A percentile compares a stretch with the other conserved stretches of the same genome.
Conservation (phyloP, 2,329 filamentous ascomycete genomes). For the Phialophora chinensis region DNA sequence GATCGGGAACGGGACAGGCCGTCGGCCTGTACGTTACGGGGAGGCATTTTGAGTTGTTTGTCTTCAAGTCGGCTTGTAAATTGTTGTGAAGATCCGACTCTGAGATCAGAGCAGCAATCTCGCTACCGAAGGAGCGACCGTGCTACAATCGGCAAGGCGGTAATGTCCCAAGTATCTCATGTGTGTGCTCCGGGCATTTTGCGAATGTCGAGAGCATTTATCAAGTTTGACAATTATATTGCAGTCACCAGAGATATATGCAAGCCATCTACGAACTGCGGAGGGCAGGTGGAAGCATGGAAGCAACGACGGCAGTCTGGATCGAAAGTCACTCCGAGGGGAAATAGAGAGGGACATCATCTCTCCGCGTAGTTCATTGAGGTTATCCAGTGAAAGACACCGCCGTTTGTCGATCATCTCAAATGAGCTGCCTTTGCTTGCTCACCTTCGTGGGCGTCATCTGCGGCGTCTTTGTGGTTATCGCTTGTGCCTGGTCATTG, state of each 20-base stretch:
- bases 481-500: constrained; percentile 11
- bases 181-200: neutral
- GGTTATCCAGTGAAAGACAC: neutral
- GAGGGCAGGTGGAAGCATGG: constrained; percentile 2
- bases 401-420: neutral
- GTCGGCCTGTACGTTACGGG: constrained; percentile 9
- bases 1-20: constrained; percentile 22
- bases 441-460: neutral
- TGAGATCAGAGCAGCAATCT: constrained; percentile 8
- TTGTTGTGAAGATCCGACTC: constrained; percentile 5
- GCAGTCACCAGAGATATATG: constrained; percentile 1
- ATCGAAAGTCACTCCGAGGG: constrained; percentile 4
- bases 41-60: constrained; percentile 19
- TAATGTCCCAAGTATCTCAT: neutral
- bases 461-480: neutral
- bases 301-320: constrained; percentile 3
- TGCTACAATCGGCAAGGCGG: constrained; percentile 1
- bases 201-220: neutral
- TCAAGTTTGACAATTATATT: neutral
- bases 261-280: neutral
- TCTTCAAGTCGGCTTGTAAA: constrained; percentile 1
- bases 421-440: neutral
- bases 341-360: neutral
- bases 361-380: neutral
- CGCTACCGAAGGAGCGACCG: neutral